Evolutionary conservation across 2,329 filamentous ascomycete genomes (phyloP).

Genomic region (Calonectria montana): DNA sequence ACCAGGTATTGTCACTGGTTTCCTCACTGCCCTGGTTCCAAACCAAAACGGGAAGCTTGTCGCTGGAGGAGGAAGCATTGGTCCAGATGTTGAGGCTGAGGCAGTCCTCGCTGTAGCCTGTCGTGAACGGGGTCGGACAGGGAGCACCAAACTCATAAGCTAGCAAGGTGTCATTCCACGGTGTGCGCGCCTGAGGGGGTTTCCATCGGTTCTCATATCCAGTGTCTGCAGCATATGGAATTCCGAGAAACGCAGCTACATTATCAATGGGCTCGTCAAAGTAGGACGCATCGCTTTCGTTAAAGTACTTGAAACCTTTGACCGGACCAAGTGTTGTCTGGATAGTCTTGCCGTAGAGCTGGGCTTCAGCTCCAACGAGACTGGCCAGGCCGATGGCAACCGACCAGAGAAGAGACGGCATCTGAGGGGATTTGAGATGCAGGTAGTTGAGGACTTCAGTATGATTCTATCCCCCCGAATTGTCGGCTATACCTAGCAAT

Average conservation of each 20-base stretch:
- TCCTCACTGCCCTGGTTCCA: slow-evolving; percentile 17
- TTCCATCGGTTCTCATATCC: slow-evolving; percentile 11
- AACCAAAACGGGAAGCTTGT: slow-evolving; percentile 13
- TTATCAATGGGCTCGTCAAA: neutral
- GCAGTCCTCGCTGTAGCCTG: slow-evolving; percentile 8
- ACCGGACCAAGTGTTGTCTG: neutral
- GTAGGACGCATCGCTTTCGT: neutral
- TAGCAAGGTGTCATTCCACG: slow-evolving; percentile 6
- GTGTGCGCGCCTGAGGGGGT: neutral
- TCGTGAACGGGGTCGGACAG: neutral
- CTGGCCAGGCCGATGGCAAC: neutral
- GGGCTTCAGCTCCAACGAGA: neutral
- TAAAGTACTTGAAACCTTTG: slow-evolving; percentile 6
- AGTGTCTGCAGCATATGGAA: slow-evolving; percentile 11
- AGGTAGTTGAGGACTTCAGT: too few relatives aligned
- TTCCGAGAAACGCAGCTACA: slow-evolving; percentile 5
- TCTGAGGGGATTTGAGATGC: neutral
- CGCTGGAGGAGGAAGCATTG: neutral
- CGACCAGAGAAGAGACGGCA: neutral
- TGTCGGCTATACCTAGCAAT: neutral
- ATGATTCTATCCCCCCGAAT: neutral
- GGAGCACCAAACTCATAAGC: neutral
- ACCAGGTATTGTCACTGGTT: neutral
- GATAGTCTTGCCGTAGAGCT: neutral
- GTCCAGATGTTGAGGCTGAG: slow-evolving; percentile 16